phyloP scores from a whole-genome alignment of 441 rosid species.

The Mallotus japonicus region DNA sequence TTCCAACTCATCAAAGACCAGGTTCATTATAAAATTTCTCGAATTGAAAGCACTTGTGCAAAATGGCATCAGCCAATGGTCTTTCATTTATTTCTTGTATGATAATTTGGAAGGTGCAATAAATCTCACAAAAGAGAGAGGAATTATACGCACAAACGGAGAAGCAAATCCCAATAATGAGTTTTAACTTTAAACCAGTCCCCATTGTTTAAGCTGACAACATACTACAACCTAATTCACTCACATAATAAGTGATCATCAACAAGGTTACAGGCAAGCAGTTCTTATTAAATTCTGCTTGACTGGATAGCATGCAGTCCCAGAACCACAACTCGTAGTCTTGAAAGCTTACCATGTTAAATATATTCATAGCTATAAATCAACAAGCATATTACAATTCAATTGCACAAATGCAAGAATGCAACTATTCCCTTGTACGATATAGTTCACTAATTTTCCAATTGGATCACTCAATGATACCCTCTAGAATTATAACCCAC shows the following conservation, averaged over 20 bases:
- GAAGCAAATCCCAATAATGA: not conserved
- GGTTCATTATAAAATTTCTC: too few relatives aligned
- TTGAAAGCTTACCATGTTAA: not conserved
- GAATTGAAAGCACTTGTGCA: not conserved
- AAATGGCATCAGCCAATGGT: not conserved
- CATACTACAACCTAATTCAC: not conserved
- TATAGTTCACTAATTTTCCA: not conserved
- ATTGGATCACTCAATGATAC: not conserved
- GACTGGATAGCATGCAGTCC: not conserved
- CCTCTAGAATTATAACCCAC: not conserved
- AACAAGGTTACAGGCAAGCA: not conserved
- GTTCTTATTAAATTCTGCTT: not conserved
- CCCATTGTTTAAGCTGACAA: not conserved
- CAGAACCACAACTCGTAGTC: not conserved
- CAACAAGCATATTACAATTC: not conserved
- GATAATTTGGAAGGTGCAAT: not conserved
- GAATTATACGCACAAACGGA: not conserved
- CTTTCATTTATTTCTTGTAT: slow-evolving; percentile 7
- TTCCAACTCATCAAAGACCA: too few relatives aligned
- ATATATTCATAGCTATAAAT: not conserved
- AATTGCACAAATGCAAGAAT: not conserved
- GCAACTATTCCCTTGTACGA: not conserved
- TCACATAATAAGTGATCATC: not conserved
- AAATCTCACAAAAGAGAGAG: not conserved
- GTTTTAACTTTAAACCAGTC: not conserved